Percentiles rank a stretch among this genome's conserved stretches.
Evolutionary conservation across 257 asterid species (phyloP).

Genomic region (Verbascum thapsus): DNA sequence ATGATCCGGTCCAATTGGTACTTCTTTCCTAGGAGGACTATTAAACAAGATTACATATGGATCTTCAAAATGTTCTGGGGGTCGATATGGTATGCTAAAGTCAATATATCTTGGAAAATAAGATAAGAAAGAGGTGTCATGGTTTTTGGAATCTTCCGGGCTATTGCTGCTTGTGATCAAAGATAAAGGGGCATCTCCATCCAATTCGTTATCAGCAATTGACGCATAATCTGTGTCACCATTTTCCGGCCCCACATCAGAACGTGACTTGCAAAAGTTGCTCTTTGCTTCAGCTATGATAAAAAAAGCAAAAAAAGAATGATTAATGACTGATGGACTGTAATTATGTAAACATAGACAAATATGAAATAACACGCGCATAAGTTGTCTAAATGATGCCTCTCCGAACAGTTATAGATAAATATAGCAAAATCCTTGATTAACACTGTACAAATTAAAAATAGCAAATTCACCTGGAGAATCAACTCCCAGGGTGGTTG

Average conservation of each 20-base stretch:
- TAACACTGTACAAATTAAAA: constrained; percentile 6
- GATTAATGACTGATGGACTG: background rate
- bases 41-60: constrained; percentile 40
- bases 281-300: constrained; percentile 29
- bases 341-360: constrained; percentile 6
- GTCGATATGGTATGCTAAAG: constrained; percentile 41
- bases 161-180: constrained; percentile 47
- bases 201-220: constrained; percentile 31
- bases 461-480: constrained; percentile 43
- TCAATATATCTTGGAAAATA: constrained; percentile 40
- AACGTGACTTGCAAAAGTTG: constrained; percentile 16
- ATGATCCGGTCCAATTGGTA: constrained; percentile 63
- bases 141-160: constrained; percentile 47
- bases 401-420: constrained; percentile 4
- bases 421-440: background rate
- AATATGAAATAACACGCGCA: background rate
- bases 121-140: constrained; percentile 34
- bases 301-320: background rate
- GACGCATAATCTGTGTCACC: constrained; percentile 28
- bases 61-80: constrained; percentile 40
- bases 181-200: constrained; percentile 45
- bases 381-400: constrained; percentile 1
- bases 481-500: constrained; percentile 28
- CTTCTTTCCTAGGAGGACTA: constrained; percentile 51
- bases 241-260: constrained; percentile 31